phyloP scores from a whole-genome alignment of 768 basidiomycete genomes.

The Termitomyces sp. region DNA sequence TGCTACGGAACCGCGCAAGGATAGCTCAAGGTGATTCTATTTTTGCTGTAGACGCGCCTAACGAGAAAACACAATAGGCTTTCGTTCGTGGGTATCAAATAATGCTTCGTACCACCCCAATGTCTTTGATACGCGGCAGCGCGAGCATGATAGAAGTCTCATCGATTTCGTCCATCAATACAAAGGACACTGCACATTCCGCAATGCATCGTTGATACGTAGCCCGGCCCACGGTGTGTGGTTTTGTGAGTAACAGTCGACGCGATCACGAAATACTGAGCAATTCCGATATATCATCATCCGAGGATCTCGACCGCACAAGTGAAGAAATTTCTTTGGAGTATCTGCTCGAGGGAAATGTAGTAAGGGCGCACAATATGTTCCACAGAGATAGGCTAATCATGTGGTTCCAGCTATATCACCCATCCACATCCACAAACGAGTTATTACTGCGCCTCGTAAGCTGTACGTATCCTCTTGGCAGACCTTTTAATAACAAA shows the following conservation, averaged over 20 bases:
- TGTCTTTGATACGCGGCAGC: constrained; percentile 6
- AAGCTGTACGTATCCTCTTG: neutral
- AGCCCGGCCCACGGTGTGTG: neutral
- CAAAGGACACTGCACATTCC: constrained; percentile 7
- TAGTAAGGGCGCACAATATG: constrained; percentile 2
- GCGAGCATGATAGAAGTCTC: constrained; percentile 7
- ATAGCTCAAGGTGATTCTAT: constrained; percentile 12
- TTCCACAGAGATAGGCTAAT: neutral
- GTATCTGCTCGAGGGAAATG: neutral
- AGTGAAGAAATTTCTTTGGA: constrained; percentile 1
- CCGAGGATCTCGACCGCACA: neutral
- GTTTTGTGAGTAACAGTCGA: neutral
- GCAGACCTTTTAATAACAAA: neutral
- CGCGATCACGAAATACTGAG: neutral
- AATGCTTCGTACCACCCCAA: constrained; percentile 11
- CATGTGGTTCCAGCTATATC: constrained; percentile 9
- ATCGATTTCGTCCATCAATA: constrained; percentile 8
- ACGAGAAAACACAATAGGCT: constrained; percentile 11
- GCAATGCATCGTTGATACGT: neutral
- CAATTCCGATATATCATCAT: neutral
- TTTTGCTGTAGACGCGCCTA: constrained; percentile 9
- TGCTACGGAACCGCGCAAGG: neutral
- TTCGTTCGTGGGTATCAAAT: constrained; percentile 19
- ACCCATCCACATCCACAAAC: constrained; percentile 17
- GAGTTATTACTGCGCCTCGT: constrained; percentile 14